A percentile compares a stretch with the other conserved stretches of the same genome.
phyloP scores from a whole-genome alignment of 1,139 yeast species.

The Saccharomyces hybrid region DNA sequence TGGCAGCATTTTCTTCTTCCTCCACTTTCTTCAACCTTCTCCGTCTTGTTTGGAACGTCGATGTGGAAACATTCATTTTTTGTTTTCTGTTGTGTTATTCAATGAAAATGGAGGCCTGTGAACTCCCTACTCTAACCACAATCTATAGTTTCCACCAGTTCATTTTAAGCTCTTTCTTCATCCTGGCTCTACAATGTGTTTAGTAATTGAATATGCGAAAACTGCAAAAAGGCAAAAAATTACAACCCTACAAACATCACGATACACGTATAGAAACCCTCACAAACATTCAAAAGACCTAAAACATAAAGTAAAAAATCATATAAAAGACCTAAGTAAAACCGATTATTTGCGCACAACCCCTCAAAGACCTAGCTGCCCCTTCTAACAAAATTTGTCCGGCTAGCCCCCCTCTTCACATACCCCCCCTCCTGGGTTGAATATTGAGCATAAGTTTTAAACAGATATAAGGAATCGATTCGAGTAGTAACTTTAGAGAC shows the following conservation, averaged over 20 bases:
- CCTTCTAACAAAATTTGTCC: background rate
- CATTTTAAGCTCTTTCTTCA: background rate
- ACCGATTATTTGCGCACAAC: background rate
- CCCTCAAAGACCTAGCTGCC: background rate
- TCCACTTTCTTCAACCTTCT: slow-evolving; percentile 63
- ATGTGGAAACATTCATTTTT: slow-evolving; percentile 77
- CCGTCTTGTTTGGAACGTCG: slow-evolving; percentile 77
- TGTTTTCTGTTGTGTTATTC: background rate
- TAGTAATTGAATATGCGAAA: background rate
- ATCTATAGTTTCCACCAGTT: background rate
- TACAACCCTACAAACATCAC: background rate
- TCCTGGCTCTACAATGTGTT: background rate
- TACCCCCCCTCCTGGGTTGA: background rate
- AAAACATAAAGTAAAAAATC: background rate
- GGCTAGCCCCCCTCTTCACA: background rate
- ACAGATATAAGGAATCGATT: background rate
- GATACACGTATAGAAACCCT: background rate
- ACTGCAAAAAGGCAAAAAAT: background rate
- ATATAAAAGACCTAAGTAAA: background rate
- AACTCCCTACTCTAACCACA: background rate
- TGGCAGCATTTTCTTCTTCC: slow-evolving; percentile 84
- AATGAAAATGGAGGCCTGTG: background rate
- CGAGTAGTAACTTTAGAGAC: background rate
- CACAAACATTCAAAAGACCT: too few species aligned
- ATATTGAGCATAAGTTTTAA: background rate